Conservation (phyloP, 768 basidiomycete species). For the Paxillus rubicundulus region DNA sequence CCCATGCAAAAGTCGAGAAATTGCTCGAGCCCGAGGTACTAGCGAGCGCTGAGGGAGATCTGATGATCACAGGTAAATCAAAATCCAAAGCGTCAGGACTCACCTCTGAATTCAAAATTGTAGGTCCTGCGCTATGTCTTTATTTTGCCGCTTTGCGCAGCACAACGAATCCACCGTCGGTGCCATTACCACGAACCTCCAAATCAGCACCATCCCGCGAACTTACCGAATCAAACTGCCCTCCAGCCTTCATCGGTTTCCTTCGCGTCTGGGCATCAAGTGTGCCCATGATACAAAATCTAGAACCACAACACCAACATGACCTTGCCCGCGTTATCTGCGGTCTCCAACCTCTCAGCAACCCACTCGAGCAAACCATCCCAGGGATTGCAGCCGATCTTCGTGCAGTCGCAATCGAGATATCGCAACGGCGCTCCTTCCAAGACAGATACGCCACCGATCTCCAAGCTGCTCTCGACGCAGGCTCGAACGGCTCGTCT, state of each 20-base stretch:
- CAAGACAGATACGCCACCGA: conserved; percentile 75
- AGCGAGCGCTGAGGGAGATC: conserved; percentile 74
- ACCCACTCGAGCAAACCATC: conserved; percentile 42
- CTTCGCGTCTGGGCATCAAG: conserved; percentile 69
- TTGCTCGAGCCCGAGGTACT: conserved; percentile 72
- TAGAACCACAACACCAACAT: conserved; percentile 66
- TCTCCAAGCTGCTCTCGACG: conserved; percentile 76
- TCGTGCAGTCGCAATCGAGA: conserved; percentile 84
- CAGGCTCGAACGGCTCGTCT: conserved; percentile 39
- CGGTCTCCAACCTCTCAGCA: conserved; percentile 43
- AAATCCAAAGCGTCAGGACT: background rate
- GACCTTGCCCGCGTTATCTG: conserved; percentile 84
- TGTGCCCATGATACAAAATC: conserved; percentile 62
- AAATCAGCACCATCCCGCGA: conserved; percentile 52
- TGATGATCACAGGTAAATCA: conserved; percentile 80
- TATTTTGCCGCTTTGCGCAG: conserved; percentile 82
- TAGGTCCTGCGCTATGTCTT: conserved; percentile 77
- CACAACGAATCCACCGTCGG: conserved; percentile 74
- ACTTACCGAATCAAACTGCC: conserved; percentile 68
- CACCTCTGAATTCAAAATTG: background rate
- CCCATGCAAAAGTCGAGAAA: conserved; percentile 73
- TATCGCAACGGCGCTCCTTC: conserved; percentile 79
- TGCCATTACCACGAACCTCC: conserved; percentile 64
- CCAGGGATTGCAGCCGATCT: conserved; percentile 73
- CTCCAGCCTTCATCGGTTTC: conserved; percentile 62